Evolutionary conservation across 2,329 filamentous ascomycete genomes (phyloP), one percentile per base, ranked within the genome.

Genomic region (Fusarium hainanense): DNA sequence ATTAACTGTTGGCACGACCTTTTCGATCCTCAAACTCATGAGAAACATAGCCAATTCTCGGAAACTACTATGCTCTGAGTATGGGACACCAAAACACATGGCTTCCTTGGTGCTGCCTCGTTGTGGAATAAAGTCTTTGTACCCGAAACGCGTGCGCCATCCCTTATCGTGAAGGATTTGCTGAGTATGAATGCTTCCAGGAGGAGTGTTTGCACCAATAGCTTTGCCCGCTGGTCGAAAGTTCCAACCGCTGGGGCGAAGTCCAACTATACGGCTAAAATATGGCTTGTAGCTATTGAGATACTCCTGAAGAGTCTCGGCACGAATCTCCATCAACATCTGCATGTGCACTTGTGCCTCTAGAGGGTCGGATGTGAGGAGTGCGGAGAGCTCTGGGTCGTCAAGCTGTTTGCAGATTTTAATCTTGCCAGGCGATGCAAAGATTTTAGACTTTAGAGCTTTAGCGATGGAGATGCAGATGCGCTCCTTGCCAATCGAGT

Each of bases 311-410:
- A 99, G 85, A 0, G 95, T 97, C 71, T 98, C 94, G 34, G 94
- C 90, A 27, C 94, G 90, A 71, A 99, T 94, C 79, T 98, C 95
- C 85, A 96, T 96, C 12, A 99, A 85, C 74, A 92, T 94, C 74
- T 97, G 97, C 94, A 99, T 98, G 81, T 99, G 96, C 0, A 99
- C 94, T 79, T 98, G 95, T 0, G 96, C 96, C 74, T 93, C 92
- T 23, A 87, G 82, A 0, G 96, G 94, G 76, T 98, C 84, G 10
- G 86, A 85, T 0, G 96, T 99, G 74, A 99, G 87, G 6, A 93
- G 87, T 0, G 87, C 85, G 27, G 90, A 84, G 7, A 99, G 86
- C 76, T 97, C 94, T 0, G 91, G 85, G 76, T 98, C 95, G 76
- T 94, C 94, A 1, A 99, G 87, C 69, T 93, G 93, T 23, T 88